A percentile compares a stretch with the other conserved stretches of the same genome.
These are phyloP conservation scores for Triglochin maritima DNA, from an alignment of 106 monocot genomes.

Conservation along the genomic window DNA sequence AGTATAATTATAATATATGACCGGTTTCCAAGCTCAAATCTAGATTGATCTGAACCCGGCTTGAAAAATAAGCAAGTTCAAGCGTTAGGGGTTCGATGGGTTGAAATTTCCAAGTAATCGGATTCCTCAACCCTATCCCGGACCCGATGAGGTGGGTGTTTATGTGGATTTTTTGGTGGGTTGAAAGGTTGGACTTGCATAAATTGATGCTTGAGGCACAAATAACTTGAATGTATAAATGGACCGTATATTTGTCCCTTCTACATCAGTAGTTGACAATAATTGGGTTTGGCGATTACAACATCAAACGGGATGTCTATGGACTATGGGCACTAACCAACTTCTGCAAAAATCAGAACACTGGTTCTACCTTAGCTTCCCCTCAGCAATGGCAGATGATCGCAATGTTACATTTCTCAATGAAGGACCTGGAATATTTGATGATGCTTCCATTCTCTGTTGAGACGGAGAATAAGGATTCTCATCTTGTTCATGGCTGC, in stretches of 20 bases:
- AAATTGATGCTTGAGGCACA: too few species aligned
- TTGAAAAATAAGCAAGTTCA: too few species aligned
- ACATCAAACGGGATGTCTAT: background rate
- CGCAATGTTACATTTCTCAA: slow-evolving; percentile 46
- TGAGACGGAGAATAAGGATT: slow-evolving; percentile 36
- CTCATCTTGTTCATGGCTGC: slow-evolving; percentile 60
- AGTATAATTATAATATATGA: too few species aligned
- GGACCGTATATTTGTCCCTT: background rate
- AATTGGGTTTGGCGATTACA: background rate
- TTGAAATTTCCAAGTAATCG: too few species aligned
- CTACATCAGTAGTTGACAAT: background rate
- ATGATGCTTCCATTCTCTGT: slow-evolving; percentile 37
- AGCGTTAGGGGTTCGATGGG: too few species aligned
- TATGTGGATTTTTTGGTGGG: too few species aligned
- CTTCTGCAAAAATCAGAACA: background rate
- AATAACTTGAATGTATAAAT: background rate
- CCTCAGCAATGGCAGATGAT: slow-evolving; percentile 37
- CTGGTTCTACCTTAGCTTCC: slow-evolving; percentile 45
- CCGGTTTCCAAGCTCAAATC: too few species aligned
- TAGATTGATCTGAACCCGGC: too few species aligned
- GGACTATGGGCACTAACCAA: background rate
- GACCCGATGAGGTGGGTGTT: too few species aligned
- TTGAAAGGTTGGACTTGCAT: too few species aligned
- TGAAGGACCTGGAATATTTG: slow-evolving; percentile 36
- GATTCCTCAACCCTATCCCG: too few species aligned